Base-by-base conservation (phyloP, 2,329 filamentous ascomycete species). In the Helicocarpus griseus region DNA sequence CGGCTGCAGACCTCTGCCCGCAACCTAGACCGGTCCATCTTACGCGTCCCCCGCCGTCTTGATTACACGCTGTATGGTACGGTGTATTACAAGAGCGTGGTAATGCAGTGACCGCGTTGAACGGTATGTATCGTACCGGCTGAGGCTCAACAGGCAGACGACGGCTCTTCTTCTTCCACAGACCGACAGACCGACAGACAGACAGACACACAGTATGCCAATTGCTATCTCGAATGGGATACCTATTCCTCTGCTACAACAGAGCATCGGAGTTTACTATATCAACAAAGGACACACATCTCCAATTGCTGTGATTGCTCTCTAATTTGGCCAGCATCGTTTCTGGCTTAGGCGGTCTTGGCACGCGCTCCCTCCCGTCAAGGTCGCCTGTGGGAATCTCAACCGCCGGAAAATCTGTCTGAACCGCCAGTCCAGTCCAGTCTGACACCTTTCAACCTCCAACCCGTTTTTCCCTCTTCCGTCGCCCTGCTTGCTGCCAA, bases 381-480 rank as follows among this genome's bases (percentile, higher is more conserved):
- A 28, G 17, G 35, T 33, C 29, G 43, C 17, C 43, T 33, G n/a
- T 5, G 19, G 3, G 26, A 43, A 31, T 45, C 26, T 31, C 41
- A 45, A 45, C 24, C 41, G 14, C 45, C 45, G 36, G 19, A 38
- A 48, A 48, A 47, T 35, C 45, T 28, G n/a, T n/a, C n/a, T n/a
- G n/a, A n/a, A n/a, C n/a, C n/a, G n/a, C n/a, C n/a, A n/a, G n/a
- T n/a, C n/a, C n/a, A n/a, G n/a, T 41, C 38, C 19, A 17, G 9
- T 9, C n/a, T 14, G 21, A 17, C 38, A 41, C 38, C 48, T 43
- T 22, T n/a, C 24, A n/a, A n/a, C n/a, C n/a, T n/a, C n/a, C n/a
- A n/a, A n/a, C 46, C 13, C 19, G 14, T 29, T 33, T 50, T 29
- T 33, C 31, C 17, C 46, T 31, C 29, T 50, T 26, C 24, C 24